phyloP scores from a whole-genome alignment of 2,329 filamentous ascomycete genomes.

The Neofusicoccum sp. region DNA sequence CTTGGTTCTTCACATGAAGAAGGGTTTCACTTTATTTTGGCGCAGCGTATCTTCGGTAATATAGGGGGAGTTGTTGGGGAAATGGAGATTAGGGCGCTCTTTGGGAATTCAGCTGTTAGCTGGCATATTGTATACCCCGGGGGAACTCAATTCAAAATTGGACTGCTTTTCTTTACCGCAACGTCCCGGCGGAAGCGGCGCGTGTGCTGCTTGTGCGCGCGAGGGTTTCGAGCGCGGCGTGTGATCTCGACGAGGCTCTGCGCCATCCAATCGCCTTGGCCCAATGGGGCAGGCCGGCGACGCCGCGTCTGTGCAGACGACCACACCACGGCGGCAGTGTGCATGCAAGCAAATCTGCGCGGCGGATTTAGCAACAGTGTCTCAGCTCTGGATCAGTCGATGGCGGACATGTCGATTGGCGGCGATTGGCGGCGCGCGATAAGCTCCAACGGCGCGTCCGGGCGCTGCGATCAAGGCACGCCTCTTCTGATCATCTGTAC shows the following conservation, averaged over 20 bases:
- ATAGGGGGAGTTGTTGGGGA: background rate
- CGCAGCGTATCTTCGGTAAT: background rate
- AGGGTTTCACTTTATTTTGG: background rate
- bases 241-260: background rate
- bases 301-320: background rate
- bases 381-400: background rate
- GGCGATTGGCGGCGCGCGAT: background rate
- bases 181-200: background rate
- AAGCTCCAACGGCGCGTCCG: background rate
- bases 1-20: background rate
- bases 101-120: conserved; percentile 15
- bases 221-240: background rate
- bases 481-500: background rate
- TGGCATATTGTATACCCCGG: conserved; percentile 17
- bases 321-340: background rate
- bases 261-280: background rate
- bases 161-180: background rate
- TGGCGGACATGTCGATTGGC: background rate
- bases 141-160: conserved; percentile 9
- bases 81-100: conserved; percentile 8
- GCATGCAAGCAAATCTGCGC: background rate
- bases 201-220: background rate
- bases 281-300: background rate
- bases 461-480: background rate
- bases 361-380: background rate